Base-by-base conservation (phyloP, 2,329 filamentous ascomycete genomes). In the Xylariaceae sp. region DNA sequence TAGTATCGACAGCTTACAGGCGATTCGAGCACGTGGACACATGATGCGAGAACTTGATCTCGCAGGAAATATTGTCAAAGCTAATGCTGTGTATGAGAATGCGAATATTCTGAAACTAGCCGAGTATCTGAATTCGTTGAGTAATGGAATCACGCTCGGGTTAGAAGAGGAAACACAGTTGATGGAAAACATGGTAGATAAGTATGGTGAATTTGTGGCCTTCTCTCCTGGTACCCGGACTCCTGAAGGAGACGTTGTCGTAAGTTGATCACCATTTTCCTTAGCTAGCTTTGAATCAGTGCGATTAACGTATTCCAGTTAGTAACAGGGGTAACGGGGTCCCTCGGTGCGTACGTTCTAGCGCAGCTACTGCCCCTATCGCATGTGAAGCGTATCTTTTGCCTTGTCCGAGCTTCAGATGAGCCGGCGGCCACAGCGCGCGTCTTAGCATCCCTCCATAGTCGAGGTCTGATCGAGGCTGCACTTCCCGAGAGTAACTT, bases 301-400 rank as follows among this genome's bases (percentile, higher is more conserved):
- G n/a, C n/a, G 9, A 30, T 39, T 33, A n/a, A 18, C 18, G 4
- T 27, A 2, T 20, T 26, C 24, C 21, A 74, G 67, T 59, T 85
- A 10, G 68, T 87, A 7, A 87, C 84, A 1, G 85, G 85, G 7
- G 78, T 78, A 0, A 87, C 85, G 0, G 85, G 85, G 1, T 81
- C 81, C 4, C 72, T 87, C 0, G 85, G 85, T 3, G 78, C 81
- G 0, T 81, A 85, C 45, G 70, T 85, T 0, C 73, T 85, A 2
- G 77, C 81, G 0, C 78, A 85, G 11, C 74, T 88, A 1, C 80
- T 83, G 3, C 75, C 81, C 1, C 75, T 81, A 23, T 77, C 81
- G 5, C 82, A 84, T 30, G 76, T 88, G n/a, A 73, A 73, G 24
- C 68, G 70, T 2, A 72, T 83, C 0, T 82, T 76, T 72, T 75